Evolutionary conservation across 805 yeast genomes (phyloP).

Genomic region (Ogataea wickerhamii): DNA sequence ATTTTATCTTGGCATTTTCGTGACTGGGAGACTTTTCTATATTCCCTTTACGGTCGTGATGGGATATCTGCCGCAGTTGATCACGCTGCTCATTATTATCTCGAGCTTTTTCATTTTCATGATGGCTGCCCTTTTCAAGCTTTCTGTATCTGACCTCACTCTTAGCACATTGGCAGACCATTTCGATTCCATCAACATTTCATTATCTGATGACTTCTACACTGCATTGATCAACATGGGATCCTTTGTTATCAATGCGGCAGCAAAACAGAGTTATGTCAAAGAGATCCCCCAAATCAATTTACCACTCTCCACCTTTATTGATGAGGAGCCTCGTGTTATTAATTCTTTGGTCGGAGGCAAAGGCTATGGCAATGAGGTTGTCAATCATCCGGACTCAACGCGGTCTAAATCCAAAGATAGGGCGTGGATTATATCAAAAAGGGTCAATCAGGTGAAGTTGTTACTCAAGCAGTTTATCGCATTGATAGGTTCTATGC

Average conservation of each 20-base stretch:
- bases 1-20: slow-evolving; percentile 41
- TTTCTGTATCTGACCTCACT: slow-evolving; percentile 29
- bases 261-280: slow-evolving; percentile 62
- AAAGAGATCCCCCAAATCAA: slow-evolving; percentile 50
- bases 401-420: slow-evolving; percentile 7
- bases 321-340: slow-evolving; percentile 34
- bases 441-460: slow-evolving; percentile 11
- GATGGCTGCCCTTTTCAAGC: slow-evolving; percentile 57
- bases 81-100: slow-evolving; percentile 46
- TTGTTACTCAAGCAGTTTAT: slow-evolving; percentile 5
- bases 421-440: slow-evolving; percentile 18
- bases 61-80: slow-evolving; percentile 66
- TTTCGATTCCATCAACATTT: slow-evolving; percentile 37
- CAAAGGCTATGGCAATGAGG: slow-evolving; percentile 27
- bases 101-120: slow-evolving; percentile 53
- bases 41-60: slow-evolving; percentile 55
- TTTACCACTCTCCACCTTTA: slow-evolving; percentile 53
- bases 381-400: slow-evolving; percentile 28
- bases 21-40: slow-evolving; percentile 38
- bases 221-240: slow-evolving; percentile 59
- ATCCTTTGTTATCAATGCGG: slow-evolving; percentile 59
- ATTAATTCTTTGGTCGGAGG: background rate
- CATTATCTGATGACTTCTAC: slow-evolving; percentile 60
- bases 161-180: slow-evolving; percentile 34
- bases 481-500: slow-evolving; percentile 5